These are phyloP conservation scores for Phlyctochytrium planicorne DNA, from an alignment of 192 early-diverging fungal genomes.

Conservation along the genomic window DNA sequence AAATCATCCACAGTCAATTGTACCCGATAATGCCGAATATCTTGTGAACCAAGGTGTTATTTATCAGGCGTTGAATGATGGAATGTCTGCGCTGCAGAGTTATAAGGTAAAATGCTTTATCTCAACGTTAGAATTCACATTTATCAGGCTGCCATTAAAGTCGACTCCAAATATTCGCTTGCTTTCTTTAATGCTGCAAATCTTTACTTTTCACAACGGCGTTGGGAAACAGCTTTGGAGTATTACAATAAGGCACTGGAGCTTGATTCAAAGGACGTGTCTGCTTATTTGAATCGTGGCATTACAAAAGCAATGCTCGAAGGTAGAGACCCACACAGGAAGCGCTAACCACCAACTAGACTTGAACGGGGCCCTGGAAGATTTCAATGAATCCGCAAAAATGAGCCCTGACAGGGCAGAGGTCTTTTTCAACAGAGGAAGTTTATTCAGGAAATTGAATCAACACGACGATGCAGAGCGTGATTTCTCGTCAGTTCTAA, in stretches of 20 bases:
- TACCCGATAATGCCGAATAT: conserved; percentile 45
- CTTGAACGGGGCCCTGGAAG: conserved; percentile 33
- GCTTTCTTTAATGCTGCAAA: conserved; percentile 53
- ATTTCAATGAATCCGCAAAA: conserved; percentile 31
- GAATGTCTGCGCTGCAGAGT: conserved; percentile 45
- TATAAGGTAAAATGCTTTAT: conserved; percentile 42
- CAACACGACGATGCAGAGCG: conserved; percentile 43
- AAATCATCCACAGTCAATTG: conserved; percentile 31
- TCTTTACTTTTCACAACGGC: conserved; percentile 47
- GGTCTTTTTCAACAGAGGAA: conserved; percentile 43
- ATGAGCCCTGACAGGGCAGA: conserved; percentile 30
- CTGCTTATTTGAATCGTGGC: conserved; percentile 46
- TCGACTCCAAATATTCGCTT: conserved; percentile 43
- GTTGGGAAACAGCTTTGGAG: conserved; percentile 46
- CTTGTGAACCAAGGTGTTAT: conserved; percentile 53
- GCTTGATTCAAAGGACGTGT: conserved; percentile 26
- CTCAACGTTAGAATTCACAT: conserved; percentile 2
- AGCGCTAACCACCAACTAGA: conserved; percentile 16
- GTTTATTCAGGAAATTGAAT: conserved; percentile 30
- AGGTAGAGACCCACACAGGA: conserved; percentile 10
- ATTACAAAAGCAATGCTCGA: conserved; percentile 47
- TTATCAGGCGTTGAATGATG: conserved; percentile 46
- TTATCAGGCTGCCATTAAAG: conserved; percentile 41
- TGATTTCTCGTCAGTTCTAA: conserved; percentile 43
- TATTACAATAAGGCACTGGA: conserved; percentile 43